Base-by-base conservation (phyloP, 208 protist genomes). In the Perkinsela sp. region DNA sequence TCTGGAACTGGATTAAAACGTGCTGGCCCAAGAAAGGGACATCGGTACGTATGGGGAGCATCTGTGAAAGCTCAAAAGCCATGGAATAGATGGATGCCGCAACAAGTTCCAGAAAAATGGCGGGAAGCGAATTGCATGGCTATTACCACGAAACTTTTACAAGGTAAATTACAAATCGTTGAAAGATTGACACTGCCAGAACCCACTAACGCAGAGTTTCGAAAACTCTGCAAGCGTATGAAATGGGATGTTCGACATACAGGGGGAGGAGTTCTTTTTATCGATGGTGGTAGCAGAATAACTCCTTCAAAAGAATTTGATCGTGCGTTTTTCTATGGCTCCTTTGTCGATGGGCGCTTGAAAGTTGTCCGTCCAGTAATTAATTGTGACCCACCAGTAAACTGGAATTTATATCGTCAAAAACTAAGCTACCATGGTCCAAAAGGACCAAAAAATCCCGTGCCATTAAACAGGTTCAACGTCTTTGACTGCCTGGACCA, bases 21-120 rank as follows among this genome's bases (percentile, higher is more conserved):
- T 31, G 84, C 86, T n/a, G 77, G 84, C 57, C 75, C 89, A 70
- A 75, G 86, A 66, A 89, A 90, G 68, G 85, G 87, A 73, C 78
- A 85, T 70, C 68, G 69, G 2, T 84, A 80, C 70, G 75, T 74
- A 40, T 92, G 86, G 86, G 86, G 86, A 48, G 86, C 74, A 28
- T 78, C 79, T 68, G 81, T 80, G 0, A 74, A 76, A 65, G 84
- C 86, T 30, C 77, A 77, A 57, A 92, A 92, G 76, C 86, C 86
- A 71, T 92, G 86, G 84, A 92, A 92, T 73, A 79, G 88, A 79
- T 72, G 84, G 29, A 92, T 92, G 86, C 86, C 86, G 30, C 86
- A 78, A 28, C 88, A 89, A 84, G 76, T 82, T 67, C 78, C 88
- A 2, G 80, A 78, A 67, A 87, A 80, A 74, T 92, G 86, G 84